Evolutionary conservation across 495 filamentous ascomycete genomes (phyloP), one percentile per base, ranked within the genome.

Genomic region (Penicillium goetzii): DNA sequence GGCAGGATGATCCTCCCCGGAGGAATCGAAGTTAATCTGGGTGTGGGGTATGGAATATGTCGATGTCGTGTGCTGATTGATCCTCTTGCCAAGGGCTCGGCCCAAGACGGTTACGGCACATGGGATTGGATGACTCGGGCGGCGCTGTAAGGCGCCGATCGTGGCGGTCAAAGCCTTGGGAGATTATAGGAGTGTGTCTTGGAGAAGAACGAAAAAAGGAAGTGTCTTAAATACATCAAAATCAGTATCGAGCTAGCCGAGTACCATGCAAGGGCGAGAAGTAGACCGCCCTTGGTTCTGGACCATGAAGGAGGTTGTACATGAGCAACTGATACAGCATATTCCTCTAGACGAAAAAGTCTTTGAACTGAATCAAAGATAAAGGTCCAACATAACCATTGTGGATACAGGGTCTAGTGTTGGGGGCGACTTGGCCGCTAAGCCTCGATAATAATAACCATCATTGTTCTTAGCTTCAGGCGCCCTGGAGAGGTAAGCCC

Each of bases 231-330:
- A 15, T 7, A n/a, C 14, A 47, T 7, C 28, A 19, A 47, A 19
- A 47, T 26, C 4, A 58, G 56, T 23, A 43, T 32, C 5, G 40
- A 47, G 38, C 38, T 58, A 47, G 40, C 40, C 12, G n/a, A 51
- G 21, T 41, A 30, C 12, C 36, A 62, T 32, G 60, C 41, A 62
- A 62, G 60, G 60, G 60, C 53, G 30, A 57, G 19, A 10, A 21
- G 21, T 25, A 23, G 60, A 43, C 21, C 41, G 30, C 33, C 52
- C 53, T 41, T 40, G 17, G 40, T 15, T 47, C 41, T 33, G 28
- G 49, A 38, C 26, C 33, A 43, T 40, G 36, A 15, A 19, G 23
- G 26, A 47, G 25, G 12, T 28, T 33, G 5, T 30, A 32, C 23
- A 47, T 41, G 34, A 56, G 36, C 4, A n/a, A 26, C 33, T 28